A percentile compares a stretch with the other conserved stretches of the same genome.
phyloP scores from a whole-genome alignment of 768 basidiomycete species.

The Hericium coralloides region DNA sequence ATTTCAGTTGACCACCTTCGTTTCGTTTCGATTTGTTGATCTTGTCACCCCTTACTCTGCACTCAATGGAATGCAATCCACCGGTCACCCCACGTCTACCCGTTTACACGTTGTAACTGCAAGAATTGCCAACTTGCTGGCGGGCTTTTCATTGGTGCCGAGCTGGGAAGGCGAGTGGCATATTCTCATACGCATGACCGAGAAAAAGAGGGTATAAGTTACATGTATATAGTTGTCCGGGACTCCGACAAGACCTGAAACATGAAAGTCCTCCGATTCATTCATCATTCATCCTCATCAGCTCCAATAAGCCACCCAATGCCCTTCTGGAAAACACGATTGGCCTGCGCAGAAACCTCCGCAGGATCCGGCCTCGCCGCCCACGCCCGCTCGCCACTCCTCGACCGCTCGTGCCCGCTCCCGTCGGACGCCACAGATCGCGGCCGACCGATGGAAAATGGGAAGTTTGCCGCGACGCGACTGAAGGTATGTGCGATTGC shows the following conservation, averaged over 20 bases:
- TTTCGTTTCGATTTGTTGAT: no score
- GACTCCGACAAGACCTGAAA: no score
- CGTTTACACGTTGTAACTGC: no score
- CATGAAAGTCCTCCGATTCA: background rate
- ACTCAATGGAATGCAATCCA: no score
- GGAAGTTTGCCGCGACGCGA: slow-evolving; percentile 67
- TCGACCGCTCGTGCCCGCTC: slow-evolving; percentile 25
- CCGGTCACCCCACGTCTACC: no score
- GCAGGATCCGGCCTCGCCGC: slow-evolving; percentile 27
- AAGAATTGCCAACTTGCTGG: no score
- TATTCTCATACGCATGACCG: background rate
- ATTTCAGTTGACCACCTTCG: no score
- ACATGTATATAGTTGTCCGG: background rate
- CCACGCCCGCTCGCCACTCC: slow-evolving; percentile 25
- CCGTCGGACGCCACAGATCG: slow-evolving; percentile 24
- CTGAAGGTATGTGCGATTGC: slow-evolving; percentile 76
- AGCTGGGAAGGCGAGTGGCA: no score
- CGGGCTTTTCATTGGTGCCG: no score
- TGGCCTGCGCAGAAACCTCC: slow-evolving; percentile 66
- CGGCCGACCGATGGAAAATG: slow-evolving; percentile 41
- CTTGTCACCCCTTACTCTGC: no score
- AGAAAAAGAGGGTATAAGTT: background rate
- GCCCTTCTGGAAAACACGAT: slow-evolving; percentile 75
- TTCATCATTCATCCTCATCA: slow-evolving; percentile 35
- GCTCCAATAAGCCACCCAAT: slow-evolving; percentile 95